Evolutionary conservation across 1,284 basidiomycete species (phyloP).

Genomic region (Microbotryum lychnidis-dioicae): DNA sequence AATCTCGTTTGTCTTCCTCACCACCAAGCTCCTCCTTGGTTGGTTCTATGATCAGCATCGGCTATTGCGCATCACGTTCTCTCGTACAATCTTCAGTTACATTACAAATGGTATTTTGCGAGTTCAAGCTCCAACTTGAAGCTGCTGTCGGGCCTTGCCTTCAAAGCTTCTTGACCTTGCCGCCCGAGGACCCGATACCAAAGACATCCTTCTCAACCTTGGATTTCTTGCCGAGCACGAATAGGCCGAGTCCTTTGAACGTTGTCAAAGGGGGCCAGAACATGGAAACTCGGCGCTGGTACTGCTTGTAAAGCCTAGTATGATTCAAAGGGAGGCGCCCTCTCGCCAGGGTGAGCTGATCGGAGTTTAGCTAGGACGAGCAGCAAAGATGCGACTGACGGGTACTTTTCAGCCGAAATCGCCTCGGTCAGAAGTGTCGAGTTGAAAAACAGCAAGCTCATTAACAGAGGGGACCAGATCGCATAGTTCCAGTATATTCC

Average conservation of each 20-base stretch:
- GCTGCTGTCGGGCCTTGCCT: no score
- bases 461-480: conserved; percentile 22
- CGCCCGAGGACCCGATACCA: not conserved
- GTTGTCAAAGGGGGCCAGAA: conserved; percentile 26
- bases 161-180: not conserved
- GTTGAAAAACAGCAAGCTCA: conserved; percentile 24
- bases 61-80: no score
- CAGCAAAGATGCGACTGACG: conserved; percentile 9
- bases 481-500: conserved; percentile 28
- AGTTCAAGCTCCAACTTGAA: no score
- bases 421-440: conserved; percentile 24
- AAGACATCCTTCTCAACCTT: conserved; percentile 12
- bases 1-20: no score
- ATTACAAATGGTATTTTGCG: no score
- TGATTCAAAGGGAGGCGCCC: no score
- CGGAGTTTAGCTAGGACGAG: no score
- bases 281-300: conserved; percentile 31
- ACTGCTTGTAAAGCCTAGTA: conserved; percentile 27
- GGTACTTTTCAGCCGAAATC: conserved; percentile 27
- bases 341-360: no score
- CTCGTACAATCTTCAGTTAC: no score
- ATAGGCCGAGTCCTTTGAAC: conserved; percentile 18
- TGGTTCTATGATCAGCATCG: no score
- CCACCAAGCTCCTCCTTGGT: no score
- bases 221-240: conserved; percentile 2